Conservation (phyloP, 768 basidiomycete species). For the Pseudohyphozyma bogoriensis region DNA sequence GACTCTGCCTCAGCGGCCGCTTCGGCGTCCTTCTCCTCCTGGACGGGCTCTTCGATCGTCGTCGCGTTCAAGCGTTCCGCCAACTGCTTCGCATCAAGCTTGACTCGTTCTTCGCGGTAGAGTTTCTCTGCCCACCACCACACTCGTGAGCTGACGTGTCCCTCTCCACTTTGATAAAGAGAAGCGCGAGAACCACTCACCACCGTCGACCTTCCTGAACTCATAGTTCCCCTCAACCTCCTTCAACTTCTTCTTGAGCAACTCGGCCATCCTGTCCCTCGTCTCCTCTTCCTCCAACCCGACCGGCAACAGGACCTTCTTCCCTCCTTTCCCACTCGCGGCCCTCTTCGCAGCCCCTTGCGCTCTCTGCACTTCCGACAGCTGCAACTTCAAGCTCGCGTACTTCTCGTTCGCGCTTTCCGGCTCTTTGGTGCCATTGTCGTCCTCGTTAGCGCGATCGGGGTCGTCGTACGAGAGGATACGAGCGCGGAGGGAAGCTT, state of each 20-base stretch:
- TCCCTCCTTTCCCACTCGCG: conserved; percentile 14
- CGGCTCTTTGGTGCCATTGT: neutral
- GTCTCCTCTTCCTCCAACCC: conserved; percentile 13
- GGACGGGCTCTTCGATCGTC: neutral
- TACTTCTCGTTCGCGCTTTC: conserved; percentile 54
- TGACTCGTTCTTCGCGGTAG: conserved; percentile 50
- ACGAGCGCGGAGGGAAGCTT: conserved; percentile 11
- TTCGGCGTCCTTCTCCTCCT: neutral
- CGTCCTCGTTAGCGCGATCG: neutral
- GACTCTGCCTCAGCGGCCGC: too few relatives aligned
- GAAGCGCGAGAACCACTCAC: neutral
- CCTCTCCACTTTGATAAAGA: neutral
- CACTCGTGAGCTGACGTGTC: neutral
- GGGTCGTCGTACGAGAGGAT: conserved; percentile 21
- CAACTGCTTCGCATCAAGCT: conserved; percentile 41
- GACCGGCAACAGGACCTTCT: neutral
- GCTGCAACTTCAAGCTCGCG: conserved; percentile 52
- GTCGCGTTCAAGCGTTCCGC: conserved; percentile 41
- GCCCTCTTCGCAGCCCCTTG: conserved; percentile 30
- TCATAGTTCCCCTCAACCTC: conserved; percentile 53
- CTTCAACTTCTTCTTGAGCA: conserved; percentile 20
- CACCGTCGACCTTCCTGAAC: conserved; percentile 58
- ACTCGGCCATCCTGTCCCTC: conserved; percentile 15
- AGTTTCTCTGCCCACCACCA: conserved; percentile 43
- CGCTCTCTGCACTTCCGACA: conserved; percentile 44